Evolutionary conservation across 2,329 filamentous ascomycete species (phyloP), one percentile per base, ranked within the genome.

Genomic region (Stachybotrys elegans): DNA sequence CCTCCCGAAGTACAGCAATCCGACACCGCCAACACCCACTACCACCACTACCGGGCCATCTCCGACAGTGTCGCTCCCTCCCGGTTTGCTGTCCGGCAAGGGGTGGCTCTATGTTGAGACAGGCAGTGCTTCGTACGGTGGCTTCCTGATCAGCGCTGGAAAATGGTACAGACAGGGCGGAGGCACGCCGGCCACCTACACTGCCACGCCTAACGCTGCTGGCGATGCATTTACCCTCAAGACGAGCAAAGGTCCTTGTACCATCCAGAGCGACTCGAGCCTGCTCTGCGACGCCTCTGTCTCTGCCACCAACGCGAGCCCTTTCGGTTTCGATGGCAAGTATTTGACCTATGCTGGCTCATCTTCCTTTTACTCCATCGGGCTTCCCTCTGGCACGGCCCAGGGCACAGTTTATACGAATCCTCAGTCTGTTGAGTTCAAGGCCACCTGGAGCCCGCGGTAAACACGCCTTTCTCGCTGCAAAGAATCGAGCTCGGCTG

Each of bases 131-230:
- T 29, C 48, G n/a, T 22, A 17, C 21, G 51, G 43, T 29, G 54
- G 56, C 37, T 52, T 48, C 46, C 46, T 59, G 20, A 55, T 59
- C 48, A 49, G 49, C 17, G 45, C 40, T 22, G 57, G 57, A 37
- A 52, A 50, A 5, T 59, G 57, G 57, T 56, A 56, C 51, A 43
- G 55, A 36, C 46, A 32, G 31, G 50, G 57, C 43, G 55, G 57
- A 46, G 56, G 53, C 11, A 34, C 14, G 8, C 54, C 53, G 11
- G 56, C 57, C 17, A 52, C 52, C 11, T 59, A 51, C 49, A 58
- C 57, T 21, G 55, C 55, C 6, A 53, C 49, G 9, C 46, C 55
- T 17, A 45, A 40, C 31, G 34, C 45, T 11, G 51, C 52, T 44
- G 51, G 51, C 8, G n/a, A 16, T 14, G 21, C 34, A 16, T 57